These are phyloP conservation scores for Gossypium trilobum DNA, from an alignment of 441 rosid genomes.

Conservation along the genomic window DNA sequence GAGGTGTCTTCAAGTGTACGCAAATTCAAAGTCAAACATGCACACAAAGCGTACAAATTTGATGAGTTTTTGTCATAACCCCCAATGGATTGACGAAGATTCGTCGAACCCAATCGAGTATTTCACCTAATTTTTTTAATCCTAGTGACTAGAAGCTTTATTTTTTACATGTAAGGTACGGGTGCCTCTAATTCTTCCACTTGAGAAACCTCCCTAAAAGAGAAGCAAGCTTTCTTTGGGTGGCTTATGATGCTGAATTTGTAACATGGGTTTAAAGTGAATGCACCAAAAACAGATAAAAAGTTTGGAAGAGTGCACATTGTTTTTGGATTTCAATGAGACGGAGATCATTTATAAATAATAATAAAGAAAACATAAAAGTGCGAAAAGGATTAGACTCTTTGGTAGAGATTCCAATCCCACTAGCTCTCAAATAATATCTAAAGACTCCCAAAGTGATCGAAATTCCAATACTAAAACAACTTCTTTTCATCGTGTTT, in stretches of 20 bases:
- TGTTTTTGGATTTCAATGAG: neutral
- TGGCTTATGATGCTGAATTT: neutral
- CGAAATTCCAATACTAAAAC: neutral
- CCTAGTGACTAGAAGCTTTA: neutral
- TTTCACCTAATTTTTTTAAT: neutral
- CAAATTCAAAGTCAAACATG: constrained; percentile 40
- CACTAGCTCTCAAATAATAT: neutral
- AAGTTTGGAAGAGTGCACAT: neutral
- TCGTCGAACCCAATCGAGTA: constrained; percentile 25
- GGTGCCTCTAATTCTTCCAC: constrained; percentile 12
- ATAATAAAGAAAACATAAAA: neutral
- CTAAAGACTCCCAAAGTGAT: neutral
- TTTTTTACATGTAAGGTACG: constrained; percentile 3
- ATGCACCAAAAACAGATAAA: constrained; percentile 7
- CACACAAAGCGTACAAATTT: constrained; percentile 9
- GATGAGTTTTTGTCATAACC: constrained; percentile 9
- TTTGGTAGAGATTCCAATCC: constrained; percentile 15
- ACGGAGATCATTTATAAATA: neutral
- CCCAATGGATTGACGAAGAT: constrained; percentile 22
- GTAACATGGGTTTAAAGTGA: neutral
- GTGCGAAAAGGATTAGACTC: neutral
- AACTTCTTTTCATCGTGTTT: neutral
- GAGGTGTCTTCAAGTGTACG: constrained; percentile 36
- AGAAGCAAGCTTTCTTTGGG: neutral
- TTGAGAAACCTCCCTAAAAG: constrained; percentile 5